These are phyloP conservation scores for Penicillium antarcticum DNA, from an alignment of 495 filamentous ascomycete genomes.

Conservation along the genomic window DNA sequence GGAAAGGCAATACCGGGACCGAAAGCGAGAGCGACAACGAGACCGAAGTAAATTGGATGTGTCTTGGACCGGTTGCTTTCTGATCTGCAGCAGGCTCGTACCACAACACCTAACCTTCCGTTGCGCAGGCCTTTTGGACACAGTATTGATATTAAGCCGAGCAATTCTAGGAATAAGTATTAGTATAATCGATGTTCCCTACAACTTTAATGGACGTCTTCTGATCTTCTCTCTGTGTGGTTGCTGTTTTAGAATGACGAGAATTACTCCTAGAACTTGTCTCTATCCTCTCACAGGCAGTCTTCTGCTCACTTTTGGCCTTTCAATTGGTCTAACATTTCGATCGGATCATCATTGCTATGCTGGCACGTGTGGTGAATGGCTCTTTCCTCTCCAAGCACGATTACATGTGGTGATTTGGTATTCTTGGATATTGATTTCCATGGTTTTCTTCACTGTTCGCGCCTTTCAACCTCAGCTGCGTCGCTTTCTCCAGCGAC, in stretches of 20 bases:
- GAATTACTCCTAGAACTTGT: constrained; percentile 7
- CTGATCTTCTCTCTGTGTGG: background rate
- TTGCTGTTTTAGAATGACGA: constrained; percentile 8
- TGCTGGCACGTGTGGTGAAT: constrained; percentile 7
- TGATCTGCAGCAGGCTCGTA: background rate
- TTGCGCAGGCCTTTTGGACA: background rate
- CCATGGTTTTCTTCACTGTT: constrained; percentile 3
- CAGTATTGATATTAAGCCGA: background rate
- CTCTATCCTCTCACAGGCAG: constrained; percentile 9
- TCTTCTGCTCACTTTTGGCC: constrained; percentile 5
- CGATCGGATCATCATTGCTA: constrained; percentile 10
- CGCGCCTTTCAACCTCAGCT: constrained; percentile 5
- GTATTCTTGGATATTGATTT: constrained; percentile 7
- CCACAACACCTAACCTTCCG: background rate
- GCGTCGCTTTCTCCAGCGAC: constrained; percentile 6
- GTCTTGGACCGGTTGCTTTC: too few relatives aligned
- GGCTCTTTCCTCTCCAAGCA: constrained; percentile 9
- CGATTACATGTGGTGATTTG: constrained; percentile 9
- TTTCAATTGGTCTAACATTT: constrained; percentile 8
- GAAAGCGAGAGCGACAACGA: background rate
- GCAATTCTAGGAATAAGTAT: too few relatives aligned
- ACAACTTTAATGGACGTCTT: background rate
- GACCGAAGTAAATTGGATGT: background rate
- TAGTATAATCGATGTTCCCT: background rate
- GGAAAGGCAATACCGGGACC: background rate